Percentiles rank a stretch among this genome's conserved stretches.
Evolutionary conservation across 1,139 yeast species (phyloP).

Genomic region (Meyerozyma sp.): DNA sequence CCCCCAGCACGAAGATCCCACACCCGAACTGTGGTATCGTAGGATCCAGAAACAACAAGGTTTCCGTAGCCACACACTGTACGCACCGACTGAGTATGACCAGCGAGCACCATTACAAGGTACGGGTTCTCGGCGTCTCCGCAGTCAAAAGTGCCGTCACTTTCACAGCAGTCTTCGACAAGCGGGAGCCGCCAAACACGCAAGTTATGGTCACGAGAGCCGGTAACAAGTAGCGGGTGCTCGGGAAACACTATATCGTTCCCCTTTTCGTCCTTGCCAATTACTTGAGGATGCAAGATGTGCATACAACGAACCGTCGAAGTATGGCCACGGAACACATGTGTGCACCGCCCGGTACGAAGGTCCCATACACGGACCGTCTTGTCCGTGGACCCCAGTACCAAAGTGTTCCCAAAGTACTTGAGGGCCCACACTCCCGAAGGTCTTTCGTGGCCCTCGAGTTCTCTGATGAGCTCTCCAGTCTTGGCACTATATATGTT

Average conservation of each 20-base stretch:
- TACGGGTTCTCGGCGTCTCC: constrained; percentile 55
- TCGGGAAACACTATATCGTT: constrained; percentile 60
- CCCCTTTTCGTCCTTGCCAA: constrained; percentile 58
- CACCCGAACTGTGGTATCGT: constrained; percentile 85
- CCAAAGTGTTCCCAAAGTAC: constrained; percentile 76
- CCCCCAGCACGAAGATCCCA: constrained; percentile 80
- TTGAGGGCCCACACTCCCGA: constrained; percentile 95
- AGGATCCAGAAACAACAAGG: constrained; percentile 82
- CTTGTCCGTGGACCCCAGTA: constrained; percentile 89
- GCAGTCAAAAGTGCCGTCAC: constrained; percentile 27
- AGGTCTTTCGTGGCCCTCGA: constrained; percentile 81
- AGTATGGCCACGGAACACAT: constrained; percentile 84
- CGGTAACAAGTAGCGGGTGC: constrained; percentile 69
- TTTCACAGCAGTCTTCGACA: constrained; percentile 35
- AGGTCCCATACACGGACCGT: constrained; percentile 91
- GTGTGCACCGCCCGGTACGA: constrained; percentile 69
- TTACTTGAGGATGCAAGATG: constrained; percentile 61
- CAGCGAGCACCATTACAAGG: constrained; percentile 68
- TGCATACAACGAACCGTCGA: constrained; percentile 91
- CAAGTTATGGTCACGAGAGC: constrained; percentile 85
- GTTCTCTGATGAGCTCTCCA: constrained; percentile 61
- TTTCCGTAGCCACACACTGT: constrained; percentile 86
- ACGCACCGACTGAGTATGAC: constrained; percentile 85
- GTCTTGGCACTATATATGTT: constrained; percentile 75
- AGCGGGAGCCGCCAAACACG: constrained; percentile 85